Conservation (phyloP, 1,139 yeast genomes). For the Hemisphaericaspora subhashii region DNA sequence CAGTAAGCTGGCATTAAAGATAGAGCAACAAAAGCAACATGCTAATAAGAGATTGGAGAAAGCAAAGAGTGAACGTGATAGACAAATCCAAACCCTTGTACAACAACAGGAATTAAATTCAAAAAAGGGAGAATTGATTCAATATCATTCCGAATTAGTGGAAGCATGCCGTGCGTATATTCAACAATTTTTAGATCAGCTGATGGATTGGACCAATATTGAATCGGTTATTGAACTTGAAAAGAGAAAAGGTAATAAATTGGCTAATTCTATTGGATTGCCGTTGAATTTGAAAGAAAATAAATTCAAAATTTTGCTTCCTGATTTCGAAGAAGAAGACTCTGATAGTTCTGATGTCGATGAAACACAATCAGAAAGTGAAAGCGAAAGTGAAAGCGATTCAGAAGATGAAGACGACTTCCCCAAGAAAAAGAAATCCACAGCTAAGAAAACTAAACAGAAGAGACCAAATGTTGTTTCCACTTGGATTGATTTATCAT, state of each 20-base stretch:
- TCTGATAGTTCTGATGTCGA: constrained; percentile 23
- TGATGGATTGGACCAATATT: constrained; percentile 93
- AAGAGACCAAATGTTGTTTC: constrained; percentile 22
- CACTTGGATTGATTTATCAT: constrained; percentile 65
- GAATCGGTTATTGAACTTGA: constrained; percentile 74
- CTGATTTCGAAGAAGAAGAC: constrained; percentile 43
- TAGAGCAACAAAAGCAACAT: constrained; percentile 73
- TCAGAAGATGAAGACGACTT: constrained; percentile 21
- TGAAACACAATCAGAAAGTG: constrained; percentile 17
- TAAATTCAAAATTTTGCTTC: constrained; percentile 61
- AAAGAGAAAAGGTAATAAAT: constrained; percentile 59
- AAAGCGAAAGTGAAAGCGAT: constrained; percentile 23
- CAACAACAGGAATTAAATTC: constrained; percentile 66
- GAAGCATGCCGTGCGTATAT: constrained; percentile 73
- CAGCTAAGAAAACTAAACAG: constrained; percentile 9
- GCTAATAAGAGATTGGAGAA: constrained; percentile 74
- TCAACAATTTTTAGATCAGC: constrained; percentile 67
- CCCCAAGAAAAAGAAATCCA: constrained; percentile 3
- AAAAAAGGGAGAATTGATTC: constrained; percentile 71
- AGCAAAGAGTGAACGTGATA: constrained; percentile 72
- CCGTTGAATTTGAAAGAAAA: constrained; percentile 75
- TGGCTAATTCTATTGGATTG: constrained; percentile 61
- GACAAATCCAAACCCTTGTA: constrained; percentile 66
- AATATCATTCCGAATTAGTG: constrained; percentile 66
- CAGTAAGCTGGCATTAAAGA: constrained; percentile 52